Conservation (phyloP, 164 flowering plant genomes). For the Vitis vinifera region ASM3070453v1 NC_081823.1:2066001-2066500, state of each 20-base stretch:
- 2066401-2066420: slow-evolving; percentile 48
- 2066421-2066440: slow-evolving; percentile 33
- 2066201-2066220: slow-evolving; percentile 4
- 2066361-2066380: slow-evolving; percentile 79
- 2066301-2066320: slow-evolving; percentile 80
- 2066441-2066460: neutral
- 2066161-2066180: slow-evolving; percentile 15
- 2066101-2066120: slow-evolving; percentile 2
- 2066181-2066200: slow-evolving; percentile 5
- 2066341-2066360: slow-evolving; percentile 84
- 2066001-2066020: too few relatives aligned
- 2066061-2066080: too few relatives aligned
- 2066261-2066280: too few relatives aligned
- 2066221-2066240: neutral
- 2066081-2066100: slow-evolving; percentile 27
- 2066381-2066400: slow-evolving; percentile 70
- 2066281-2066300: neutral
- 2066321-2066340: slow-evolving; percentile 82
- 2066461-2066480: too few relatives aligned
- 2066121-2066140: slow-evolving; percentile 14
- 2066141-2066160: neutral
- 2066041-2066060: too few relatives aligned
- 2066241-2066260: too few relatives aligned
- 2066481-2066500: too few relatives aligned
- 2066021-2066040: too few relatives aligned